Base-by-base conservation (phyloP, 2,329 filamentous ascomycete species). In the Xylaria multiplex region DNA sequence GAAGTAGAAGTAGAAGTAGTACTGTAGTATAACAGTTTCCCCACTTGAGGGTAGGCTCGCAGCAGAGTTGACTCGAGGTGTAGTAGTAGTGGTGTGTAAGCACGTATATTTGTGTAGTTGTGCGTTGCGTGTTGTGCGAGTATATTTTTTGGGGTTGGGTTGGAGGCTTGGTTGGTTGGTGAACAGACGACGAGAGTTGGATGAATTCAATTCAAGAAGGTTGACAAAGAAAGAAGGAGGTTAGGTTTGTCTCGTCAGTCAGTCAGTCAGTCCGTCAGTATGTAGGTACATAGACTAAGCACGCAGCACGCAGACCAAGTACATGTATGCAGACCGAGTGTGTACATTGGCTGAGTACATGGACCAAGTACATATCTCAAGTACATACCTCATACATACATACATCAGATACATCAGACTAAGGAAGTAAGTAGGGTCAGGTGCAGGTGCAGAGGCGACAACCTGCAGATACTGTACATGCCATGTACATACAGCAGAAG, bases 361-460 rank as follows among this genome's bases (percentile, higher is more conserved):
- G 19, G 19, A 19, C 19, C 19, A 19, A 19, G 19, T 19, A 19
- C 19, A 19, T 1, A 19, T 1, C 19, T 19, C 19, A 19, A 19
- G 19, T 19, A 19, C 19, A 19, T 19, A 19, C 19, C 19, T 19
- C 19, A 19, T 19, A 19, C 19, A 19, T 19, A 19, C 19, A 19
- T 19, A 19, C 19, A 19, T 19, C 19, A 19, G 19, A 19, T 19
- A 19, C 19, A 19, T 19, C 5, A 27, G 27, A 11, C 5, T 16
- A 43, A 40, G 40, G 45, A 8, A 32, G 37, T 61, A 50, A n/a
- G 27, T 60, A 54, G 49, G 64, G 63, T 67, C 62, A 69, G 65
- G 65, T 67, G 68, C 68, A 68, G 60, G 53, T 62, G 65, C 61
- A 64, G 30, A 42, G 48, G 50, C 46, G 53, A 49, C 62, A 24